These are phyloP conservation scores for Calendula officinalis DNA, from an alignment of 129 eudicot species.

Conservation along the genomic window DNA sequence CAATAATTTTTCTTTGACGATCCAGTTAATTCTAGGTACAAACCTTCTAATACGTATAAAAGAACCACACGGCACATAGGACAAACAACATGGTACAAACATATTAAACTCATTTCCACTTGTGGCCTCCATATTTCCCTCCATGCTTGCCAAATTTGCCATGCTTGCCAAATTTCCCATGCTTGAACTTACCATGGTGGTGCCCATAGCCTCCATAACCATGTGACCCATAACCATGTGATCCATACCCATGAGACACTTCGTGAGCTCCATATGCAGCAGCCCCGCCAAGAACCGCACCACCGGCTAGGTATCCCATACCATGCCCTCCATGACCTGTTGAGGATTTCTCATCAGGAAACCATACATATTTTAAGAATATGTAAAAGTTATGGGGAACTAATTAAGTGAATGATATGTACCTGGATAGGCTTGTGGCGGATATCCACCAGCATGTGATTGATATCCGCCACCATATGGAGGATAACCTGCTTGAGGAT, in stretches of 20 bases:
- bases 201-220: constrained; percentile 40
- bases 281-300: constrained; percentile 26
- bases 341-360: not conserved
- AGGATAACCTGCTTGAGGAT: constrained; percentile 28
- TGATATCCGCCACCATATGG: constrained; percentile 16
- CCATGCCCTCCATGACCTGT: constrained; percentile 34
- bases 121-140: constrained; percentile 29
- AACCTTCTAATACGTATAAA: constrained; percentile 8
- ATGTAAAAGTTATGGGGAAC: not conserved
- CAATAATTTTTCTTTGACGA: not conserved
- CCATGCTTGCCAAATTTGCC: constrained; percentile 31
- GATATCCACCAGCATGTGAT: constrained; percentile 14
- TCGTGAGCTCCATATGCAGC: constrained; percentile 34
- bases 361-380: not conserved
- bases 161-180: constrained; percentile 30
- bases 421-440: constrained; percentile 28
- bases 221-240: constrained; percentile 25
- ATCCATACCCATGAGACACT: constrained; percentile 18
- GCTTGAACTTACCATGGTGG: constrained; percentile 41
- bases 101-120: constrained; percentile 32
- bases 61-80: no score
- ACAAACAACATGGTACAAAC: not conserved
- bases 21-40: not conserved
- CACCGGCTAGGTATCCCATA: constrained; percentile 30
- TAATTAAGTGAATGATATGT: not conserved